Base-by-base conservation (phyloP, 306 rosid genomes). In the Bauhinia variegata region DNA sequence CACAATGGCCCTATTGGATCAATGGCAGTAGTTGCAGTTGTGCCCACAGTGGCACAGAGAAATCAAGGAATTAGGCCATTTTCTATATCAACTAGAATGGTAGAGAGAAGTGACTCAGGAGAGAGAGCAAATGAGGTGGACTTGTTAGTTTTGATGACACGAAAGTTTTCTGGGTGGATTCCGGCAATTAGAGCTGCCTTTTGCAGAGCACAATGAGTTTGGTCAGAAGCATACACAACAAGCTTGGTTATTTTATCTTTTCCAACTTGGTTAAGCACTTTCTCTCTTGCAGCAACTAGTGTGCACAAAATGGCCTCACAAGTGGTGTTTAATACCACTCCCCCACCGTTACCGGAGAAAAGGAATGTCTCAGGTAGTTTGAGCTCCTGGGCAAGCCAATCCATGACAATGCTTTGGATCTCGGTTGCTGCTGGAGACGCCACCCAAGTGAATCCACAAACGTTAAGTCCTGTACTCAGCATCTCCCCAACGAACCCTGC, bases 371-470 rank as follows among this genome's bases (percentile, higher is more conserved):
- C 34, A 0, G 93, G 93, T 9, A 87, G 85, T 0, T 50, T 63
- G 4, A 87, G 79, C 67, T 71, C 39, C 43, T 73, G 18, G 9
- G 75, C 93, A n/a, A 87, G 84, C 93, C 93, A 87, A 63, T 82
- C 81, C 88, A 80, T 84, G 66, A 87, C 88, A 4, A 82, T 42
- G 55, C 68, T 80, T 71, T 87, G 88, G 5, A 87, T 84, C 68
- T 84, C 93, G 1, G 89, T 87, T 15, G 85, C 86, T 12, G 93
- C 86, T 0, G 93, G 93, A 0, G 93, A 87, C 19, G 89, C 68
- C 0, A 73, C 16, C 93, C 93, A 87, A 62, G 84, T 87, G 81
- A 84, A 87, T 0, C 89, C 86, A 31, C 80, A 86, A 4, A 83
- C 66, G 69, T 72, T 83, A 55, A 84, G 61, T 8, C 88, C 82